Conservation (phyloP, 163 green algal genomes). For the Coccomyxa subellipsoidea region DNA sequence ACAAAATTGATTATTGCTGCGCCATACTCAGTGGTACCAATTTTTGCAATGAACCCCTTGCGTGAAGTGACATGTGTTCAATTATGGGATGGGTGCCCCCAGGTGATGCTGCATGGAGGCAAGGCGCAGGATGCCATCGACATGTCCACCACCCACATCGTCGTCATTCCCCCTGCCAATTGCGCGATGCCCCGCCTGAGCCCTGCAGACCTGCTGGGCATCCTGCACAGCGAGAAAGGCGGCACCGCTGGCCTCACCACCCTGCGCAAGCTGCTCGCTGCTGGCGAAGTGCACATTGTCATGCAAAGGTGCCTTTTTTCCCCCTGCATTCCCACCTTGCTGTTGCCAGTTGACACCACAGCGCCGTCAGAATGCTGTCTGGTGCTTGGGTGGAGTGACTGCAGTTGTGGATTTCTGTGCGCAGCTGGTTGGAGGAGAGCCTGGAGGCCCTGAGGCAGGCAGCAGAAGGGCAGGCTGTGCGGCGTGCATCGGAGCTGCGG, state of each 20-base stretch:
- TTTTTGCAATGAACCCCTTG: not conserved
- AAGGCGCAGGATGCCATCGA: slow-evolving; percentile 1
- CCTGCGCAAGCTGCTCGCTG: not conserved
- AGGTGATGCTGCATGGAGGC: slow-evolving; percentile 19
- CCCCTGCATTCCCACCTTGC: not conserved
- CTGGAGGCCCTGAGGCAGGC: not conserved
- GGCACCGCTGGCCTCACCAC: not conserved
- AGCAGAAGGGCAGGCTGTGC: not conserved
- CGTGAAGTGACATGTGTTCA: not conserved
- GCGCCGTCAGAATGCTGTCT: too few relatives aligned
- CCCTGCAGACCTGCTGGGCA: not conserved
- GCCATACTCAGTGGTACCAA: not conserved
- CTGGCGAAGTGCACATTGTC: not conserved
- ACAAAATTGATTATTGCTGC: not conserved
- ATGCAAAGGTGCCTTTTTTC: not conserved
- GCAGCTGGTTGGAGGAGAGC: not conserved
- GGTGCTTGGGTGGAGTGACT: not conserved
- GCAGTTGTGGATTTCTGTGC: not conserved
- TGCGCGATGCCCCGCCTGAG: not conserved
- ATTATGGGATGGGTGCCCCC: not conserved
- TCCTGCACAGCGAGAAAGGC: not conserved
- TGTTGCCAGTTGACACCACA: not conserved
- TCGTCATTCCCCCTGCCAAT: not conserved
- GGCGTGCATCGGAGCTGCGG: not conserved
- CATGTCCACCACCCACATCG: slow-evolving; percentile 12